phyloP scores from a whole-genome alignment of 495 filamentous ascomycete species.

The Talaromyces ruber region DNA sequence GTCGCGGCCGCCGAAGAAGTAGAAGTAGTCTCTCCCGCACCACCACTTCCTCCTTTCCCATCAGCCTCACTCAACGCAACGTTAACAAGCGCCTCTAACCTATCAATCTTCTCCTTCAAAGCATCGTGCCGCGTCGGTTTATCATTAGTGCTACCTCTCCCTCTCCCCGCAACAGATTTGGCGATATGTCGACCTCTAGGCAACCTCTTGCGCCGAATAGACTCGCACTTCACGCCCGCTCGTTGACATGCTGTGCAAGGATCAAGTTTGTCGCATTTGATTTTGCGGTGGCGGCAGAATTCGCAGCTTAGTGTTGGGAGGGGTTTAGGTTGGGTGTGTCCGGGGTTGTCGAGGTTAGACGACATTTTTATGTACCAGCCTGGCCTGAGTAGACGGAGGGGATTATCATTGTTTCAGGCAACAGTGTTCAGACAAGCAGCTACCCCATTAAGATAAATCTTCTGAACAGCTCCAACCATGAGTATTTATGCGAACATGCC shows the following conservation, averaged over 20 bases:
- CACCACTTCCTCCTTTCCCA: neutral
- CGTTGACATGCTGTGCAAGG: constrained; percentile 62
- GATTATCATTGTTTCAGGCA: neutral
- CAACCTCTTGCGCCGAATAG: constrained; percentile 10
- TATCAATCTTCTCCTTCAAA: constrained; percentile 1
- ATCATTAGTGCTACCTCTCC: too few species aligned
- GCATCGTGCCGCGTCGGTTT: neutral
- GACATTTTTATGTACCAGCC: too few species aligned
- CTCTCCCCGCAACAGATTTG: neutral
- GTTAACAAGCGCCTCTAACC: constrained; percentile 1
- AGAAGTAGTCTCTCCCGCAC: neutral
- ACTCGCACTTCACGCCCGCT: constrained; percentile 50
- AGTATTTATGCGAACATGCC: neutral
- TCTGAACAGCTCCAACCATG: neutral
- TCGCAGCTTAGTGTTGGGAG: neutral
- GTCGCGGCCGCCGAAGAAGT: neutral
- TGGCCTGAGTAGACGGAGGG: too few species aligned
- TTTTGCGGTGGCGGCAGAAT: constrained; percentile 41
- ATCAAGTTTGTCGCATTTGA: constrained; percentile 63
- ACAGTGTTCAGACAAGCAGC: neutral
- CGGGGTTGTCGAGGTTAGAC: neutral
- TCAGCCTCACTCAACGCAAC: neutral
- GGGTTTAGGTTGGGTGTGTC: neutral
- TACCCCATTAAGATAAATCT: neutral
- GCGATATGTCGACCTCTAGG: constrained; percentile 6